These are phyloP conservation scores for Pseudogymnoascus sp. DNA, from an alignment of 2,329 filamentous ascomycete genomes.

Conservation along the genomic window DNA sequence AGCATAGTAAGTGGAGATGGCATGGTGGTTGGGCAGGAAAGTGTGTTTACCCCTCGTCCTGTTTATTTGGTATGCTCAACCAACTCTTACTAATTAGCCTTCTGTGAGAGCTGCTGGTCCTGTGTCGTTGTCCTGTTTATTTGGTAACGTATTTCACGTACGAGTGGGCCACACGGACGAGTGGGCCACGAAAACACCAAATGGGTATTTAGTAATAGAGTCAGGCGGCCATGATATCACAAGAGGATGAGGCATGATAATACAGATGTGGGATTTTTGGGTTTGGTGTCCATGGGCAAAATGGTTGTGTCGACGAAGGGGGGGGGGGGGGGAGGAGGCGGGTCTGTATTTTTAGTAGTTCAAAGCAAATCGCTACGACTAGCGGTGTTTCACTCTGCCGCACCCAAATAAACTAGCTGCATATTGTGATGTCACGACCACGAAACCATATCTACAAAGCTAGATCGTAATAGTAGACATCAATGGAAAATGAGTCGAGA, in stretches of 20 bases:
- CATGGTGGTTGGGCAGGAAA: too few relatives aligned
- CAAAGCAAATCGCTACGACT: neutral
- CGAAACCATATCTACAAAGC: neutral
- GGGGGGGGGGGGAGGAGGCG: neutral
- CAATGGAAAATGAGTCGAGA: neutral
- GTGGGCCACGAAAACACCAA: too few relatives aligned
- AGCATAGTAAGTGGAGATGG: too few relatives aligned
- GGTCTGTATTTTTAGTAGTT: neutral
- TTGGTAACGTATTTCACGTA: too few relatives aligned
- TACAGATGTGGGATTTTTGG: neutral
- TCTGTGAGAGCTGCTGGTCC: too few relatives aligned
- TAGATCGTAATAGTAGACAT: neutral
- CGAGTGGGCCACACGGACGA: too few relatives aligned
- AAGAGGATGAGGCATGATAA: neutral
- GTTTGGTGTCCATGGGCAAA: neutral
- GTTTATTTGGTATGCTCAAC: too few relatives aligned
- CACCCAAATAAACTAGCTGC: neutral
- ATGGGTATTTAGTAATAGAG: slow-evolving; percentile 14
- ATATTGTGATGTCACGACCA: neutral
- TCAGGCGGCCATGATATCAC: slow-evolving; percentile 10
- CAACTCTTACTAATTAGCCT: too few relatives aligned
- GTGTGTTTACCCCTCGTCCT: too few relatives aligned
- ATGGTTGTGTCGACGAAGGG: neutral
- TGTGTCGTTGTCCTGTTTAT: too few relatives aligned
- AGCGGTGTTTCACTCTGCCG: neutral